A percentile compares a stretch with the other conserved stretches of the same genome.
These are phyloP conservation scores for Wallacemonas collosoma DNA, from an alignment of 208 protist genomes.

Conservation along the genomic window DNA sequence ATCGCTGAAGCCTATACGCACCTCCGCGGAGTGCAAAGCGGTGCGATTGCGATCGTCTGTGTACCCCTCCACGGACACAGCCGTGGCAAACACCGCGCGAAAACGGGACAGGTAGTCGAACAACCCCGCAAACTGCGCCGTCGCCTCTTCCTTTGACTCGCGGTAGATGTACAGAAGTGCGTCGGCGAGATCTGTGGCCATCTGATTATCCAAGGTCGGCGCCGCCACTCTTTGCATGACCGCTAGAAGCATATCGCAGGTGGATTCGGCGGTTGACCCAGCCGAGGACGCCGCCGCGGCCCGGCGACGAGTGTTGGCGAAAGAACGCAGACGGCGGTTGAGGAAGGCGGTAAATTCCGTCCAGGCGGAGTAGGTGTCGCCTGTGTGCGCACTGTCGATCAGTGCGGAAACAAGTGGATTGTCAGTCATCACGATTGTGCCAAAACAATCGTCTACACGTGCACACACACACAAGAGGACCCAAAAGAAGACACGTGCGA, in stretches of 20 bases:
- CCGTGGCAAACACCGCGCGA: background rate
- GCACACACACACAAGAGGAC: background rate
- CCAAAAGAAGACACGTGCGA: too few relatives aligned
- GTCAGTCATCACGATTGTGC: slow-evolving; percentile 18
- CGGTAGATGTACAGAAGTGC: slow-evolving; percentile 19
- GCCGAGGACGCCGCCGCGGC: background rate
- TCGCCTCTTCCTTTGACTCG: background rate
- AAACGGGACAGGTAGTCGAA: background rate
- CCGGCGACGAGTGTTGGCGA: background rate
- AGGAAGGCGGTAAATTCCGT: slow-evolving; percentile 37
- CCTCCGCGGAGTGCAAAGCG: background rate
- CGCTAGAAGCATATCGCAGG: slow-evolving; percentile 12
- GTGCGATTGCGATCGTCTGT: background rate
- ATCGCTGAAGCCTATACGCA: background rate
- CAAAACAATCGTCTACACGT: too few relatives aligned
- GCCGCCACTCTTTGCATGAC: slow-evolving; percentile 15
- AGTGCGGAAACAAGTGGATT: slow-evolving; percentile 23
- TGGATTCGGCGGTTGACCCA: background rate
- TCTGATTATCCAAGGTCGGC: slow-evolving; percentile 5
- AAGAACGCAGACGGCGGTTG: slow-evolving; percentile 9
- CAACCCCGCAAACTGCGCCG: background rate
- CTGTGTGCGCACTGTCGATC: slow-evolving; percentile 25
- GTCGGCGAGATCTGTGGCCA: slow-evolving; percentile 15
- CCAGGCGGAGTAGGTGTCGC: slow-evolving; percentile 42
- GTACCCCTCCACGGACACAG: background rate